Evolutionary conservation across 345 rosid genomes (phyloP).

Genomic region (Combretum micranthum): DNA sequence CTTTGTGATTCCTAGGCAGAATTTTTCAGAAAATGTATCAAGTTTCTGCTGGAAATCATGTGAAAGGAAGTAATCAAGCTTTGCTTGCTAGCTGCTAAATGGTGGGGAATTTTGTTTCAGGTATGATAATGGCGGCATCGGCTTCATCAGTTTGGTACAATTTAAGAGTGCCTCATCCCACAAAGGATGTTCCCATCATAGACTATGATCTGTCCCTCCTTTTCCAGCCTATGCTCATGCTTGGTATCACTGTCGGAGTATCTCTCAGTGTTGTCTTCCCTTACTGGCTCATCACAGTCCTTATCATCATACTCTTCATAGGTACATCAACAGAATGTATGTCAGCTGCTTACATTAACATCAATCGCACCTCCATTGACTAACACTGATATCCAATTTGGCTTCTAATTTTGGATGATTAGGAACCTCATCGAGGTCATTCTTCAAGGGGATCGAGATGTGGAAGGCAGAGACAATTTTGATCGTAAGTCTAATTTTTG

Average conservation of each 20-base stretch:
- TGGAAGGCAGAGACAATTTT: conserved; percentile 86
- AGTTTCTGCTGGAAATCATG: no score
- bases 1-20: no score
- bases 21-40: no score
- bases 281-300: conserved; percentile 89
- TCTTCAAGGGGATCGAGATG: conserved; percentile 65
- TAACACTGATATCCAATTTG: not conserved
- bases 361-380: not conserved
- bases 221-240: conserved; percentile 92
- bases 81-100: not conserved
- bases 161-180: conserved; percentile 74
- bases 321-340: conserved; percentile 23
- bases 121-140: conserved; percentile 99
- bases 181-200: conserved; percentile 76
- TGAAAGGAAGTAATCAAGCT: not conserved
- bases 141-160: conserved; percentile 94
- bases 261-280: conserved; percentile 89
- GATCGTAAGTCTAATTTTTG: conserved; percentile 33
- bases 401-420: not conserved
- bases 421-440: conserved; percentile 88
- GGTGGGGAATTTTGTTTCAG: conserved; percentile 26
- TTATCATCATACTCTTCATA: conserved; percentile 77
- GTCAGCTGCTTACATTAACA: not conserved
- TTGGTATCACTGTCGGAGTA: conserved; percentile 90
- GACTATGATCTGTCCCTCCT: conserved; percentile 87